Conservation (phyloP, 495 filamentous ascomycete genomes). For the Aspergillus wentii region DNA sequence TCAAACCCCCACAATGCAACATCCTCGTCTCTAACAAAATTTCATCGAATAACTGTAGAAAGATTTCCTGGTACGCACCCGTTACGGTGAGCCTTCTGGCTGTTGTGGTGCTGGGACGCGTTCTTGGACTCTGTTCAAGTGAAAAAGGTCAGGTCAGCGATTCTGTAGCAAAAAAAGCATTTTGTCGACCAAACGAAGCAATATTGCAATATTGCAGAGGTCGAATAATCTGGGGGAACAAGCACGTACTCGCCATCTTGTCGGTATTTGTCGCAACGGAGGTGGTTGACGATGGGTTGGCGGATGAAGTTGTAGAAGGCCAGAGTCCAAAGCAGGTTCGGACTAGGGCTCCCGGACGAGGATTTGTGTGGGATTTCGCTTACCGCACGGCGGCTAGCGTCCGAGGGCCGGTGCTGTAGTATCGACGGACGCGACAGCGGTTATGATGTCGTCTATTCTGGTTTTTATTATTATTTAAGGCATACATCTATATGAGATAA, state of each 20-base stretch:
- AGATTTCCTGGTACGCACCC: constrained; percentile 58
- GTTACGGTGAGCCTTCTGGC: constrained; percentile 95
- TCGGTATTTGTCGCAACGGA: constrained; percentile 40
- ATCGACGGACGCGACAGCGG: no score
- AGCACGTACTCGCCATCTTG: constrained; percentile 50
- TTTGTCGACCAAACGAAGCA: neutral
- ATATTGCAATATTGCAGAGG: neutral
- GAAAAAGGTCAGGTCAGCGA: constrained; percentile 23
- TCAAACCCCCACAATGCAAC: constrained; percentile 7
- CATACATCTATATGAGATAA: no score
- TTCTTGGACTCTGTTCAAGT: constrained; percentile 85
- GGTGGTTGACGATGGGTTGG: constrained; percentile 26
- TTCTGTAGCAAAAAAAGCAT: neutral
- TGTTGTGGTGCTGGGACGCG: constrained; percentile 96
- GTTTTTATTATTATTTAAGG: no score
- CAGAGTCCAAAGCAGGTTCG: constrained; percentile 23
- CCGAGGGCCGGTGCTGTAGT: neutral
- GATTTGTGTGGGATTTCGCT: constrained; percentile 46
- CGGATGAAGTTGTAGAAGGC: constrained; percentile 22
- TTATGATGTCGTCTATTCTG: no score
- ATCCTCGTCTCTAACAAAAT: constrained; percentile 1
- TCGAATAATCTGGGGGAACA: constrained; percentile 2
- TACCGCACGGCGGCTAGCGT: constrained; percentile 29
- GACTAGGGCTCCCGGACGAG: constrained; percentile 31
- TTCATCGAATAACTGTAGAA: neutral